Evolutionary conservation across 1,284 basidiomycete species (phyloP).

Genomic region (Irpex rosettiformis): DNA sequence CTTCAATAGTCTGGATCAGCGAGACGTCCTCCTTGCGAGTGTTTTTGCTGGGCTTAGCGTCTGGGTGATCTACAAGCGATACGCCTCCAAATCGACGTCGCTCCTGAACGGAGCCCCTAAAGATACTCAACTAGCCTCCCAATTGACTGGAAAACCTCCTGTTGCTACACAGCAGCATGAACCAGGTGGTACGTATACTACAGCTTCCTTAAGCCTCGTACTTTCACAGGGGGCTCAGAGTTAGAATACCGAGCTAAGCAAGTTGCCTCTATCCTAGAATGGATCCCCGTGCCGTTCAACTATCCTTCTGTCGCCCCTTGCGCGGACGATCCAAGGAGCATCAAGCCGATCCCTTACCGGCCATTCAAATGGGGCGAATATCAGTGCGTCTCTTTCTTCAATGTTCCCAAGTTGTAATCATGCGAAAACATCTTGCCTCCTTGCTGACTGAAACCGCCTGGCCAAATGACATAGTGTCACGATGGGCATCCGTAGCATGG

Average conservation of each 20-base stretch:
- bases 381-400: slow-evolving; percentile 43
- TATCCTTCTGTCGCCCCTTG: slow-evolving; percentile 49
- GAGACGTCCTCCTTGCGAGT: background rate
- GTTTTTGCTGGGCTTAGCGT: background rate
- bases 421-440: background rate
- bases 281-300: slow-evolving; percentile 34
- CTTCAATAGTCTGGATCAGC: background rate
- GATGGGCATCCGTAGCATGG: slow-evolving; percentile 69
- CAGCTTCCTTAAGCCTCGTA: background rate
- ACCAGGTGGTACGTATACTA: slow-evolving; percentile 6
- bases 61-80: background rate
- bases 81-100: background rate
- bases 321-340: slow-evolving; percentile 34
- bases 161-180: background rate
- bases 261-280: slow-evolving; percentile 17
- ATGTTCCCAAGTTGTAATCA: too few relatives aligned
- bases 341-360: slow-evolving; percentile 57
- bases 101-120: background rate
- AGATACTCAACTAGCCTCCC: background rate
- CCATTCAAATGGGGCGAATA: slow-evolving; percentile 63
- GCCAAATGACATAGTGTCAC: slow-evolving; percentile 45
- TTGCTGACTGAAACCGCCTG: background rate
- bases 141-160: background rate
- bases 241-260: background rate
- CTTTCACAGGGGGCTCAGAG: background rate